Conservation (phyloP, 371 early-diverging fungal genomes). For the Amoeboaphelidium protococcarum region DNA sequence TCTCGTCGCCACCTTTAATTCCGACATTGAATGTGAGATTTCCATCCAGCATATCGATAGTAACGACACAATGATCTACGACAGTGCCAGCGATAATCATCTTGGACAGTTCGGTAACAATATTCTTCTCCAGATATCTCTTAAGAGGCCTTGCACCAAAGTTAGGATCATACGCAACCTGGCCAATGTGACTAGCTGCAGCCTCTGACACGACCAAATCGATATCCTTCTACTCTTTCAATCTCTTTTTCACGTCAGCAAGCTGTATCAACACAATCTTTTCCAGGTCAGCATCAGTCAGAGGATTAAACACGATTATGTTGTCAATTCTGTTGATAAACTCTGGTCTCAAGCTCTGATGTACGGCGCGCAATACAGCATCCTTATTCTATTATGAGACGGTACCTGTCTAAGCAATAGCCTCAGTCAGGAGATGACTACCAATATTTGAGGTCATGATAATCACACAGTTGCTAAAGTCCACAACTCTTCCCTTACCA, state of each 20-base stretch:
- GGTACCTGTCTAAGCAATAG: too few relatives aligned
- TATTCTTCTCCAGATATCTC: constrained; percentile 34
- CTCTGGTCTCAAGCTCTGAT: constrained; percentile 41
- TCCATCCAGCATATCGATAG: constrained; percentile 4
- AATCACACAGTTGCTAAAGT: constrained; percentile 51
- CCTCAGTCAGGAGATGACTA: constrained; percentile 14
- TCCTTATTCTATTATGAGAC: constrained; percentile 12
- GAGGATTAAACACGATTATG: constrained; percentile 42
- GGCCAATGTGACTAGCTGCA: constrained; percentile 24
- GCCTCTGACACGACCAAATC: constrained; percentile 15
- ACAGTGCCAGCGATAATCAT: constrained; percentile 32
- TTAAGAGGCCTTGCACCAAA: constrained; percentile 57
- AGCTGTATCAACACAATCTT: constrained; percentile 35
- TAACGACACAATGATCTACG: constrained; percentile 14
- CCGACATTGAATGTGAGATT: too few relatives aligned
- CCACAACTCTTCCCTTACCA: constrained; percentile 40
- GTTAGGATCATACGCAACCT: constrained; percentile 35
- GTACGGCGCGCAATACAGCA: constrained; percentile 27
- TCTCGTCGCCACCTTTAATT: too few relatives aligned
- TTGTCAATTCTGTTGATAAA: constrained; percentile 60
- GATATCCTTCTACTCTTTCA: constrained; percentile 26
- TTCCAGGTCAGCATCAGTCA: constrained; percentile 25
- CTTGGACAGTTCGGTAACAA: constrained; percentile 41
- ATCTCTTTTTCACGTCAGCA: constrained; percentile 21
- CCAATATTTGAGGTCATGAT: constrained; percentile 65